phyloP scores from a whole-genome alignment of 768 basidiomycete species.

The Boletus tomentosulus region DNA sequence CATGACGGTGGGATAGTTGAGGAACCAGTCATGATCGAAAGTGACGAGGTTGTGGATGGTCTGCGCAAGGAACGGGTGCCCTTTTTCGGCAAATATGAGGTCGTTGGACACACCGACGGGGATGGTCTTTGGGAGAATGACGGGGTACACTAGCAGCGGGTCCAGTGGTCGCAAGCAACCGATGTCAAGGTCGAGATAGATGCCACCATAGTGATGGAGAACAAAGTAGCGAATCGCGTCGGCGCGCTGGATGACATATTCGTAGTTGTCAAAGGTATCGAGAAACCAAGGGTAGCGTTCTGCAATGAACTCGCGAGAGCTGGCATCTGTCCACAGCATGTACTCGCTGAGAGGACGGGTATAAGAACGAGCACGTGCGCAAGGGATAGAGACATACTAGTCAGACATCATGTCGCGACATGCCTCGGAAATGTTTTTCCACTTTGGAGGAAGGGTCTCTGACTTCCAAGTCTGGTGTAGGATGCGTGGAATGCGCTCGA shows the following conservation, averaged over 20 bases:
- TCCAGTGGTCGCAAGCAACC: conserved; percentile 87
- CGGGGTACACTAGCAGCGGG: conserved; percentile 78
- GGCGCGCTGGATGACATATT: conserved; percentile 90
- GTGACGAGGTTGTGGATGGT: conserved; percentile 87
- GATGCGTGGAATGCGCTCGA: conserved; percentile 84
- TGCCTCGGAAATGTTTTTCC: conserved; percentile 74
- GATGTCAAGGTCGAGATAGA: conserved; percentile 96
- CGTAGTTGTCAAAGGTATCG: conserved; percentile 88
- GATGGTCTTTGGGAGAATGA: conserved; percentile 91
- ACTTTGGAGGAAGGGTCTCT: conserved; percentile 74
- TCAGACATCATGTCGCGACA: conserved; percentile 93
- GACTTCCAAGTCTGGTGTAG: conserved; percentile 99
- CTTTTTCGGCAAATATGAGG: conserved; percentile 85
- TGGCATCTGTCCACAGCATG: conserved; percentile 94
- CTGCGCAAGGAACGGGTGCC: conserved; percentile 86
- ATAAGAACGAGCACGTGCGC: conserved; percentile 12
- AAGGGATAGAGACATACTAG: conserved; percentile 62
- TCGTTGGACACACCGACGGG: conserved; percentile 98
- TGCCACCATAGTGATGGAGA: conserved; percentile 89
- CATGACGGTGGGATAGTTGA: conserved; percentile 99
- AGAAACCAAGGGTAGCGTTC: conserved; percentile 89
- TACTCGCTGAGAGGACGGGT: conserved; percentile 62
- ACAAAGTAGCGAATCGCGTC: conserved; percentile 98
- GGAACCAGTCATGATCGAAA: conserved; percentile 90
- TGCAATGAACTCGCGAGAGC: conserved; percentile 86